Evolutionary conservation across 257 asterid species (phyloP).

Genomic region (Vinca minor): DNA sequence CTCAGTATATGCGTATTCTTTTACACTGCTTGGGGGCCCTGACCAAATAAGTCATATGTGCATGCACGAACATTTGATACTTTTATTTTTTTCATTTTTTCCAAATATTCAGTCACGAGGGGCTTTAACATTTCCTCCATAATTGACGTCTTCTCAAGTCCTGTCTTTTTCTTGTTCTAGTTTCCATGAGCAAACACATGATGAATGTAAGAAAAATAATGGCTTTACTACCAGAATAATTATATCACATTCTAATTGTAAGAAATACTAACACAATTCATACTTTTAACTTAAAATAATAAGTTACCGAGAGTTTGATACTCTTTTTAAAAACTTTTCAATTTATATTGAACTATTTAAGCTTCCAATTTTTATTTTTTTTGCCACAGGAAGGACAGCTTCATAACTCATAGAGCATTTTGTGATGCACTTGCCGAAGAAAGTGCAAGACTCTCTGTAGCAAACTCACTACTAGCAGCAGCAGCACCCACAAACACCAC

Average conservation of each 20-base stretch:
- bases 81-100: not conserved
- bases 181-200: not conserved
- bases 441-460: conserved; percentile 74
- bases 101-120: not conserved
- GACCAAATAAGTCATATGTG: not conserved
- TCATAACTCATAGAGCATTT: conserved; percentile 78
- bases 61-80: not conserved
- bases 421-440: conserved; percentile 91
- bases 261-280: too few relatives aligned
- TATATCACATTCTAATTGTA: too few relatives aligned
- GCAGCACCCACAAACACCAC: conserved; percentile 23
- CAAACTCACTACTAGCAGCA: conserved; percentile 30
- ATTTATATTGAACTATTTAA: too few relatives aligned
- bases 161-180: not conserved
- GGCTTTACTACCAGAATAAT: not conserved
- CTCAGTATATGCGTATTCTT: not conserved
- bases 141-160: not conserved
- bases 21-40: not conserved
- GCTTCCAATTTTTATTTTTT: too few relatives aligned
- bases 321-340: too few relatives aligned
- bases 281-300: too few relatives aligned
- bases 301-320: too few relatives aligned
- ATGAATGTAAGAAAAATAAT: not conserved
- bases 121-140: not conserved
- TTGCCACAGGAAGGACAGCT: conserved; percentile 84